Evolutionary conservation across 306 rosid species (phyloP), one percentile per base, ranked within the genome.

Genomic region (Vigna mungo): DNA sequence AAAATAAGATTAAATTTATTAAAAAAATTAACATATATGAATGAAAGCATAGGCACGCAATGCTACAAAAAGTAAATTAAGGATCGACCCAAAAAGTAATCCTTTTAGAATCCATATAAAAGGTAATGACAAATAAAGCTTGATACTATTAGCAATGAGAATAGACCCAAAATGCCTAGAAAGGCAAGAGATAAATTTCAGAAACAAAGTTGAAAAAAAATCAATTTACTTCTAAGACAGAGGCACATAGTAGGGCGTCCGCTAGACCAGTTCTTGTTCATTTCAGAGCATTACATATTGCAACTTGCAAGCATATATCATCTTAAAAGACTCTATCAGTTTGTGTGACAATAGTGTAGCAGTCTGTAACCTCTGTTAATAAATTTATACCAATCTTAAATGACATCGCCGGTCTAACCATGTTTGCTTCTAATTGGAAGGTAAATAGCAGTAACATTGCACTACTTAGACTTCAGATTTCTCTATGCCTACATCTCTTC

Each of bases 1-100:
- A 62, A 68, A 72, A 68, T 18, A 63, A 81, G 37, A 37, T 23
- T 49, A 39, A 66, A 55, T 56, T 75, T 66, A 75, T 37, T 18
- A 18, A 67, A 43, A 39, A 49, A 49, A 70, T 44, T 20, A 15
- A 66, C 46, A 36, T 21, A 20, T 48, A 55, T 46, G 51, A 21
- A 82, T 62, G 30, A 25, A 25, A 25, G 27, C 27, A 25, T 25
- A 25, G 27, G 27, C 63, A 66, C 23, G 61, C 72, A 78, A 11
- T 58, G 13, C 53, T 48, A 51, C 6, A 37, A 44, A 48, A 69
- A 20, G 47, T 30, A 76, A 69, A 81, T 51, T 43, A 61, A 18
- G 66, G 16, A 14, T 20, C 30, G 68, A 8, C 65, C 15, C 9
- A 25, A 48, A 66, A 37, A 70, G 3, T 3, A 46, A 68, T 25